A percentile compares a stretch with the other conserved stretches of the same genome.
Evolutionary conservation across 2,329 filamentous ascomycete genomes (phyloP).

Genomic region (Fusarium buxicola): DNA sequence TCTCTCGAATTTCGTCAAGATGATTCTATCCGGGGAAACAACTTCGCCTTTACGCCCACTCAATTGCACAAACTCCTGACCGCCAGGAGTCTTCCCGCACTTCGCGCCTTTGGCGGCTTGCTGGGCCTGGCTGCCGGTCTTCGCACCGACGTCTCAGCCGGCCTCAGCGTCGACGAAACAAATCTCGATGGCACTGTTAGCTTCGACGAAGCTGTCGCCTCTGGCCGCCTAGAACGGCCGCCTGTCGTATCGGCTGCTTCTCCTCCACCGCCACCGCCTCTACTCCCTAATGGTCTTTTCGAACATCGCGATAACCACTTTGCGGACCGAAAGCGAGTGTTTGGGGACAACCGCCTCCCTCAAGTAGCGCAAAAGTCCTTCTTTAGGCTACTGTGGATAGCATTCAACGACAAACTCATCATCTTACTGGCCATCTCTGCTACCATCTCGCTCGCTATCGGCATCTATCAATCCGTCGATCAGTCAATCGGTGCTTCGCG

Average conservation of each 20-base stretch:
- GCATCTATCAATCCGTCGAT: conserved; percentile 78
- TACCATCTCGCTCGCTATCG: conserved; percentile 78
- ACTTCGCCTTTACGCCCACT: conserved; percentile 65
- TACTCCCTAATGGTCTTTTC: conserved; percentile 46
- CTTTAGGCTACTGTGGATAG: conserved; percentile 76
- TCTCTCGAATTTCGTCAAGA: conserved; percentile 46
- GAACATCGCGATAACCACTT: conserved; percentile 45
- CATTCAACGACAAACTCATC: conserved; percentile 84
- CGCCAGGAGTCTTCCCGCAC: conserved; percentile 61
- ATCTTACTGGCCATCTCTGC: conserved; percentile 78
- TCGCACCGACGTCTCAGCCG: conserved; percentile 59
- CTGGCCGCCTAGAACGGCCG: conserved; percentile 49
- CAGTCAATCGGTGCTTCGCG: conserved; percentile 60
- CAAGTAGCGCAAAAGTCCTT: conserved; percentile 77
- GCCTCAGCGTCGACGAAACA: conserved; percentile 63
- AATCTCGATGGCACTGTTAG: conserved; percentile 57
- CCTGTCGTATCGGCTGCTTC: conserved; percentile 40
- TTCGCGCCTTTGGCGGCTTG: conserved; percentile 65
- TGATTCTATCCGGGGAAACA: conserved; percentile 51
- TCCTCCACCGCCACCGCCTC: conserved; percentile 36
- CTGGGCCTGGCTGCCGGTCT: conserved; percentile 64
- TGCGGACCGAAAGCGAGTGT: conserved; percentile 75
- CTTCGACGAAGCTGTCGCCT: conserved; percentile 62
- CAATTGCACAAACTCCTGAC: conserved; percentile 66
- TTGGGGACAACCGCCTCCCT: conserved; percentile 67